Conservation (phyloP, 176 grass and related monocot species). For the Oryza meridionalis region DNA sequence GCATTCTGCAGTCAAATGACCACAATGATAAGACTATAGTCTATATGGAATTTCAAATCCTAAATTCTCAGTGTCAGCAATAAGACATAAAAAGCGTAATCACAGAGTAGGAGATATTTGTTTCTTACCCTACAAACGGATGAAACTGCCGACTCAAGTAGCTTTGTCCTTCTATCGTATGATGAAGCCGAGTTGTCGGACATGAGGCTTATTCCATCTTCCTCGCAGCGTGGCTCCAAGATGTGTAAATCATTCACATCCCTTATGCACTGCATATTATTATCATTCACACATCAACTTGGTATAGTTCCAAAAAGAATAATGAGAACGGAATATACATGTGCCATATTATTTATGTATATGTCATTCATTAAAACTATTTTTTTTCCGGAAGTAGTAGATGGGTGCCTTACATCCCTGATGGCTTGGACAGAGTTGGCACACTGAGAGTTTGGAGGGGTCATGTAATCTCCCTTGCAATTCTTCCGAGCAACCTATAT, state of each 20-base stretch:
- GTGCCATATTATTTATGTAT: not conserved
- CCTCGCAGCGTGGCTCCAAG: not conserved
- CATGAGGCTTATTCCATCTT: no score
- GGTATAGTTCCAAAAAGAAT: not conserved
- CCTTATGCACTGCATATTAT: not conserved
- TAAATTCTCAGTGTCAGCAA: no score
- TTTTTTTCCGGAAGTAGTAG: not conserved
- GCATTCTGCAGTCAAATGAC: not conserved
- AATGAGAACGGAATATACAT: not conserved
- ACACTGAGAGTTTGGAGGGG: not conserved
- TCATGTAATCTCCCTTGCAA: constrained; percentile 5
- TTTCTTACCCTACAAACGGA: not conserved
- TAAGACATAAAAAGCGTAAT: not conserved
- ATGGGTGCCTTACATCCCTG: not conserved
- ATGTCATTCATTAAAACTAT: not conserved
- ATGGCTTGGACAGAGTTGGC: constrained; percentile 11
- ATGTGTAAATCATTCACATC: not conserved
- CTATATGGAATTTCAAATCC: no score
- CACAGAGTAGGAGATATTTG: not conserved
- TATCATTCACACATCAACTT: not conserved
- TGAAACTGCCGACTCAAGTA: not conserved
- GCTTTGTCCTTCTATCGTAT: not conserved
- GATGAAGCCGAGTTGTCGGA: not conserved
- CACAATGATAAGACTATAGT: no score
- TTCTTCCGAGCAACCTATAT: constrained; percentile 11